Base-by-base conservation (phyloP, 129 eudicot species). In the Tagetes erecta region DNA sequence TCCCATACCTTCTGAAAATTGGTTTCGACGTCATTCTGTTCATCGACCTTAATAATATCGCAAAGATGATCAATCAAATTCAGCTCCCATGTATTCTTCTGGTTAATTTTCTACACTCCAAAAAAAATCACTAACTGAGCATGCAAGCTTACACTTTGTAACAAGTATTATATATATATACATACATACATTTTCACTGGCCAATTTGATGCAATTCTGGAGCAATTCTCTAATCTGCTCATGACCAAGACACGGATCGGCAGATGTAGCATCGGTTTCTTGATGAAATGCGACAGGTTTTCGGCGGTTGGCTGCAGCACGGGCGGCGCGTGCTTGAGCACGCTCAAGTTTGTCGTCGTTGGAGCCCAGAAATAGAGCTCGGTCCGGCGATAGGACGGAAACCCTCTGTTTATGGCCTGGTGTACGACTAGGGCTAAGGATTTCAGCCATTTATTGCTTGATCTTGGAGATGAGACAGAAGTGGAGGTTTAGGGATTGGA, bases 1-100 rank as follows among this genome's bases (percentile, higher is more conserved):
- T 31, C 27, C 5, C 5, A 4, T 70, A 94, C 98, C 93, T 90
- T 88, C 38, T 94, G 98, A 79, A 94, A 94, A 81, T 94, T 94
- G 40, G 97, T 94, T 72, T 86, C 93, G 0, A 81, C 76, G 11
- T 86, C 91, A 67, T 82, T 76, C 75, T 79, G 90, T 13, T 81
- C 84, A 73, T 94, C 98, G 0, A 88, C 89, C 64, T 85, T 94
- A 10, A 94, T 80, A 63, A 94, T 85, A 45, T 94, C 93, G 77
- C 86, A 75, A 1, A 94, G 85, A 71, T 94, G 97, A 68, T 94
- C 97, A 37, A 94, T 94, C 76, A 94, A 81, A 65, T 78, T 82
- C 80, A 94, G 81, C 82, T 94, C 98, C 97, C 98, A 90, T 30
- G 91, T 94, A 62, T 94, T 94, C 85, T 88, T 94, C 86, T 94